These are phyloP conservation scores for Aspergillus sp. DNA, from an alignment of 2,329 filamentous ascomycete species.

Conservation along the genomic window DNA sequence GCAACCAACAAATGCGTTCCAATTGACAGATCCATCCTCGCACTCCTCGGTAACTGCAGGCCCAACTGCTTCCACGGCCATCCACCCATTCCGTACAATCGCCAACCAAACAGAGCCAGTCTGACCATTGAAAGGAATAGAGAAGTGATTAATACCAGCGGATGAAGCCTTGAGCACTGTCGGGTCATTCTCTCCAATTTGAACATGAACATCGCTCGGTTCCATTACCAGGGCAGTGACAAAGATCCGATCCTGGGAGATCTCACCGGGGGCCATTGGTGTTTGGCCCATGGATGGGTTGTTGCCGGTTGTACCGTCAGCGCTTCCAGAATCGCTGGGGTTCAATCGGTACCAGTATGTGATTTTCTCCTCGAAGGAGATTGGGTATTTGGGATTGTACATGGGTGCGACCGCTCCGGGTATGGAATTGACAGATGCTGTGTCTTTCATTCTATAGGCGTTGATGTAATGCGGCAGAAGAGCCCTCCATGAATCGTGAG, in stretches of 20 bases:
- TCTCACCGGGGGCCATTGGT: constrained; percentile 15
- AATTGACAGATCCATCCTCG: constrained; percentile 24
- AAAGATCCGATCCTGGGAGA: constrained; percentile 30
- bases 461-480: constrained; percentile 32
- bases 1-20: constrained; percentile 34
- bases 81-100: constrained; percentile 18
- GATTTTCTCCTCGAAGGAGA: constrained; percentile 21
- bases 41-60: constrained; percentile 26
- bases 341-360: constrained; percentile 33
- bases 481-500: constrained; percentile 23
- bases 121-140: constrained; percentile 25
- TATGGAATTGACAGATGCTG: constrained; percentile 22
- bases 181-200: constrained; percentile 19
- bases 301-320: constrained; percentile 30
- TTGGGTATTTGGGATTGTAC: constrained; percentile 20
- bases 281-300: constrained; percentile 24
- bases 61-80: constrained; percentile 17
- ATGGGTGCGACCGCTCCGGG: too few relatives aligned
- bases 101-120: constrained; percentile 22
- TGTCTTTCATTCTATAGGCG: constrained; percentile 38
- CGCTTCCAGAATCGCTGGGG: constrained; percentile 22
- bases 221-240: constrained; percentile 19
- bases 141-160: constrained; percentile 27
- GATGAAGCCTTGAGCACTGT: constrained; percentile 15
- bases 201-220: constrained; percentile 23